Base-by-base conservation (phyloP, 371 early-diverging fungal species). In the Rhizomucor miehei region DNA sequence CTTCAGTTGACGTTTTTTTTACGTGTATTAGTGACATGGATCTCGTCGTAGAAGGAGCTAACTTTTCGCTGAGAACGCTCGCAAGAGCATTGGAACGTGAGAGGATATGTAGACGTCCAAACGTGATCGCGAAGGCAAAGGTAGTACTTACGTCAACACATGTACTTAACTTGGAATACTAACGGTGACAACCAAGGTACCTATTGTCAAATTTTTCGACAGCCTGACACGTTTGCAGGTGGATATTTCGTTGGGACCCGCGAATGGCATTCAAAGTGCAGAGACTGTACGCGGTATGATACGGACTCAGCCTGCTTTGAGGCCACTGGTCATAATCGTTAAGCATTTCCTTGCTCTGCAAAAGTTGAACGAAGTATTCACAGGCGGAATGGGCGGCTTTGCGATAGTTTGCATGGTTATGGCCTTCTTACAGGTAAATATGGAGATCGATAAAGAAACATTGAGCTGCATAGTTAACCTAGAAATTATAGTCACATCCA, bases 311-410 rank as follows among this genome's bases (percentile, higher is more conserved):
- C 81, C 84, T 35, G 84, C 85, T 3, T 58, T 94, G 17, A 73
- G 86, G 11, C 73, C 87, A 25, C 51, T 98, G 6, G 75, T 87
- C 24, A 60, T 95, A 50, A 60, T 93, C 0, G 59, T 98, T 52
- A 98, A 97, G 69, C 88, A 92, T 48, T 93, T 92, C 51, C 62
- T 98, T 41, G 57, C 75, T 2, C 75, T 82, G 48, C 80, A 92
- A 25, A 63, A 76, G 8, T 62, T 92, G 57, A 95, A 97, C 67
- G 98, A 99, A 66, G 93, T 94, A 4, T 93, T 83, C 57, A 81
- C 79, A 1, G 99, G 99, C 23, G 99, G 99, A 1, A 60, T 99
- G 52, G 94, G 97, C 19, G 89, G 92, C n/a, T 99, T 95, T 64
- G 88, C 92, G 2, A 80, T 94, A 20, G 82, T 94, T 49, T 79